Percentiles rank a stretch among this genome's conserved stretches.
Conservation (phyloP, 495 filamentous ascomycete species). For the Parathielavia hyrcaniae region DNA sequence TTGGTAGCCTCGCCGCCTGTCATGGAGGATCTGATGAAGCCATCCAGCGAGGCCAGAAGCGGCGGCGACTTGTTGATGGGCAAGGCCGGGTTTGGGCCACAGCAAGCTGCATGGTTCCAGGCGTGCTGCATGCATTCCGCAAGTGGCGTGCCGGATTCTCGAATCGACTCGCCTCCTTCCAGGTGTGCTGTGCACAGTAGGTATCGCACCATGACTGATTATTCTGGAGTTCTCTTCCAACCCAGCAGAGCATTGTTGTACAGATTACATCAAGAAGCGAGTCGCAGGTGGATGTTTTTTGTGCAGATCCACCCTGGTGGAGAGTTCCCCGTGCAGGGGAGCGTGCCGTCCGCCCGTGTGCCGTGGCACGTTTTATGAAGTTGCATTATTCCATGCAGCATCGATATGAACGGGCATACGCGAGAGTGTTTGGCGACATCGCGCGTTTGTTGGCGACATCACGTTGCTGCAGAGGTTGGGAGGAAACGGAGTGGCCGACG, state of each 20-base stretch:
- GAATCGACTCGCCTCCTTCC: not conserved
- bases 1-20: slow-evolving; percentile 8
- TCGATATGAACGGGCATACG: slow-evolving; percentile 4
- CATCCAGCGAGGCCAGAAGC: not conserved
- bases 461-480: too few relatives aligned
- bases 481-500: too few relatives aligned
- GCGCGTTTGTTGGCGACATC: slow-evolving; percentile 1
- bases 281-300: not conserved
- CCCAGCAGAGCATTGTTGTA: not conserved
- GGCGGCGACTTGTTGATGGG: too few relatives aligned
- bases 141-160: not conserved
- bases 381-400: slow-evolving; percentile 12
- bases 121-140: not conserved
- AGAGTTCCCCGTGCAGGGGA: not conserved
- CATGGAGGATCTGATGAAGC: not conserved
- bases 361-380: slow-evolving; percentile 8
- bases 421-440: not conserved
- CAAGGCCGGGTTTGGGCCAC: not conserved
- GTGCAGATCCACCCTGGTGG: not conserved
- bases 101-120: not conserved
- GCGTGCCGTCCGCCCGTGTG: slow-evolving; percentile 1
- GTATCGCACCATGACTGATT: too few relatives aligned
- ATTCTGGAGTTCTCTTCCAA: not conserved
- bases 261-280: too few relatives aligned
- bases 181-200: not conserved